Percentiles rank a stretch among this genome's conserved stretches.
phyloP scores from a whole-genome alignment of 345 rosid species.

The Theobroma cacao region DNA sequence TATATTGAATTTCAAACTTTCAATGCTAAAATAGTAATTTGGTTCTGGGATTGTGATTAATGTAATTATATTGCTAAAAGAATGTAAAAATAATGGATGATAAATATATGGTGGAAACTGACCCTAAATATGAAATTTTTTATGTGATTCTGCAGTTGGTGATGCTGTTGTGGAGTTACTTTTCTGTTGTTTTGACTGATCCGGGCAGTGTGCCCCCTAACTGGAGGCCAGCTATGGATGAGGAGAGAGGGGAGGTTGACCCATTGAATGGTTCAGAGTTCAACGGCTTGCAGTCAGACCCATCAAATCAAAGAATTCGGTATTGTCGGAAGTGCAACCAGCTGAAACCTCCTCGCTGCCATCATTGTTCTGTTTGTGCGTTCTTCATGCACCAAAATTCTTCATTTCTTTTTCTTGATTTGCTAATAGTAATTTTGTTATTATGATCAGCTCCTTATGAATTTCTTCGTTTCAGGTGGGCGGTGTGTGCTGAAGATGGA shows the following conservation, averaged over 20 bases:
- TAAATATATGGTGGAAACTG: background rate
- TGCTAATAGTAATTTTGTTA: background rate
- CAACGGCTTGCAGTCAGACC: constrained; percentile 51
- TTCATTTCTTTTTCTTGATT: background rate
- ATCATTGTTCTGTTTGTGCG: constrained; percentile 98
- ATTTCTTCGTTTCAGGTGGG: constrained; percentile 62
- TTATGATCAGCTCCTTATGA: constrained; percentile 12
- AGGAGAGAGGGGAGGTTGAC: constrained; percentile 83
- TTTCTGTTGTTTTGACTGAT: constrained; percentile 90
- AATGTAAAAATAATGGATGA: background rate
- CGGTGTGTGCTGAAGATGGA: constrained; percentile 95
- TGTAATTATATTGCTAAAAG: background rate
- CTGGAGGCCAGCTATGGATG: constrained; percentile 77
- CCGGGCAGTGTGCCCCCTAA: constrained; percentile 90
- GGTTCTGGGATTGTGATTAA: background rate
- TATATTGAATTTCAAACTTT: background rate
- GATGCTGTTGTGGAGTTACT: constrained; percentile 96
- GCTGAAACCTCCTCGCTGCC: constrained; percentile 90
- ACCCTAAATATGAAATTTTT: constrained; percentile 18
- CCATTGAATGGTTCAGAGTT: constrained; percentile 64
- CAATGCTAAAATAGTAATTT: background rate
- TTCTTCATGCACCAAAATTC: background rate
- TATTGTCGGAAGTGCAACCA: constrained; percentile 91
- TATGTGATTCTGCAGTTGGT: constrained; percentile 54
- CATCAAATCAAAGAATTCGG: constrained; percentile 58